Evolutionary conservation across 1,284 basidiomycete species (phyloP).

Genomic region (Agaricales sp.): DNA sequence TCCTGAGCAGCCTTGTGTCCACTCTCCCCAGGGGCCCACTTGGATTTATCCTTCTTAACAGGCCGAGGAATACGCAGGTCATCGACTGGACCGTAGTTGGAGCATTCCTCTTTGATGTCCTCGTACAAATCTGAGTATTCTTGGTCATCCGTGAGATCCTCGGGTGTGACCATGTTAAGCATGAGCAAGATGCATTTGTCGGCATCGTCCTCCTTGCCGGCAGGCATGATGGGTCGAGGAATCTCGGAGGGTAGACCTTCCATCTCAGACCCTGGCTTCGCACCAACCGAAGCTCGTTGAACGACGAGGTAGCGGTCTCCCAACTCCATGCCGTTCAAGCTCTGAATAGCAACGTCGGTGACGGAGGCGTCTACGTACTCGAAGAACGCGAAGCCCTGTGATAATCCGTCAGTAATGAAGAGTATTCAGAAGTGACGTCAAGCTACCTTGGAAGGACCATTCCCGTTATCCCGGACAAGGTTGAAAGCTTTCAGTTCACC

Average conservation of each 20-base stretch:
- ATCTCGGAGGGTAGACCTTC: slow-evolving; percentile 58
- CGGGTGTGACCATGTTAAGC: slow-evolving; percentile 97
- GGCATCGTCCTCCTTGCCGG: slow-evolving; percentile 46
- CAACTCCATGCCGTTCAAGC: slow-evolving; percentile 94
- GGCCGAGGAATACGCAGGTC: slow-evolving; percentile 88
- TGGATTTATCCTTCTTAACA: slow-evolving; percentile 72
- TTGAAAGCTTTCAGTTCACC: slow-evolving; percentile 98
- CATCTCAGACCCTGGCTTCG: slow-evolving; percentile 63
- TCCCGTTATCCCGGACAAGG: slow-evolving; percentile 89
- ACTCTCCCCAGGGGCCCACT: slow-evolving; percentile 61
- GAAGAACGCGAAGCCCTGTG: slow-evolving; percentile 94
- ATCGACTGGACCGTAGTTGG: slow-evolving; percentile 73
- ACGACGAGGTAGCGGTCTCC: slow-evolving; percentile 96
- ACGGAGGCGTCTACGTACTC: slow-evolving; percentile 88
- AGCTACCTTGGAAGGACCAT: slow-evolving; percentile 78
- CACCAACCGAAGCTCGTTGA: slow-evolving; percentile 90
- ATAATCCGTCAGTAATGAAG: slow-evolving; percentile 6
- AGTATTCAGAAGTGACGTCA: not conserved
- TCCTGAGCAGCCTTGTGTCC: slow-evolving; percentile 56
- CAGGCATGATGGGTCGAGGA: slow-evolving; percentile 76
- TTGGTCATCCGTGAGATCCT: slow-evolving; percentile 85
- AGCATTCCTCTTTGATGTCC: slow-evolving; percentile 91
- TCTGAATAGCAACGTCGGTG: slow-evolving; percentile 94
- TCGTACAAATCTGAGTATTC: slow-evolving; percentile 94
- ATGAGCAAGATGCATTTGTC: slow-evolving; percentile 86